Percentiles rank a stretch among this genome's conserved stretches.
Conservation (phyloP, 2,329 filamentous ascomycete genomes). For the Penicillium sp. region DNA sequence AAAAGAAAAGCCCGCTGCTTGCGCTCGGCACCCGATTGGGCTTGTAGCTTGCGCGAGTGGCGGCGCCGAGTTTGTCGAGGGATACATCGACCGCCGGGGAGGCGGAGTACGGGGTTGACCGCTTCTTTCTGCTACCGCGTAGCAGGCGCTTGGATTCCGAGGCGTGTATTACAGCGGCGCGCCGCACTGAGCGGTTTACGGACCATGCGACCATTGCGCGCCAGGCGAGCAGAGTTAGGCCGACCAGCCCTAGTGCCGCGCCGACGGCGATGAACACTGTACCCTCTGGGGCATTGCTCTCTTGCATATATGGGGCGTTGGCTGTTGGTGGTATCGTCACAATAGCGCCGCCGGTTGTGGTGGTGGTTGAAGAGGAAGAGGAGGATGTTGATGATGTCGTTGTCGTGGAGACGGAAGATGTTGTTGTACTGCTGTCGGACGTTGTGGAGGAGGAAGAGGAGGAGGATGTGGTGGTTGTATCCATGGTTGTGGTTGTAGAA, state of each 20-base stretch:
- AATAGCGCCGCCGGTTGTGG: constrained; percentile 59
- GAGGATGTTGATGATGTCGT: constrained; percentile 38
- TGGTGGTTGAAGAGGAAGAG: constrained; percentile 44
- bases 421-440: constrained; percentile 15
- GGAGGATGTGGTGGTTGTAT: constrained; percentile 17
- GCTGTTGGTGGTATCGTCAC: constrained; percentile 77
- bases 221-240: constrained; percentile 80
- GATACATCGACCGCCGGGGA: constrained; percentile 46
- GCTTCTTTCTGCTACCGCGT: constrained; percentile 41
- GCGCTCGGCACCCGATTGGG: constrained; percentile 43
- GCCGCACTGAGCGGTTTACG: constrained; percentile 85
- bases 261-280: constrained; percentile 96
- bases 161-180: constrained; percentile 74
- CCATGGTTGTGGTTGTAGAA: constrained; percentile 15
- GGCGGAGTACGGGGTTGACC: constrained; percentile 25
- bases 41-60: constrained; percentile 38
- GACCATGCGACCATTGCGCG: constrained; percentile 84
- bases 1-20: constrained; percentile 86
- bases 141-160: constrained; percentile 68
- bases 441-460: constrained; percentile 23
- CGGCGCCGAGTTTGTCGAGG: constrained; percentile 49
- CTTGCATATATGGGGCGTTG: constrained; percentile 87
- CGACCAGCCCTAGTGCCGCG: constrained; percentile 79
- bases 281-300: constrained; percentile 79
- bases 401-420: constrained; percentile 20